Percentiles rank a stretch among this genome's conserved stretches.
phyloP scores from a whole-genome alignment of 495 filamentous ascomycete genomes.

The Daldinia caldariorum region DNA sequence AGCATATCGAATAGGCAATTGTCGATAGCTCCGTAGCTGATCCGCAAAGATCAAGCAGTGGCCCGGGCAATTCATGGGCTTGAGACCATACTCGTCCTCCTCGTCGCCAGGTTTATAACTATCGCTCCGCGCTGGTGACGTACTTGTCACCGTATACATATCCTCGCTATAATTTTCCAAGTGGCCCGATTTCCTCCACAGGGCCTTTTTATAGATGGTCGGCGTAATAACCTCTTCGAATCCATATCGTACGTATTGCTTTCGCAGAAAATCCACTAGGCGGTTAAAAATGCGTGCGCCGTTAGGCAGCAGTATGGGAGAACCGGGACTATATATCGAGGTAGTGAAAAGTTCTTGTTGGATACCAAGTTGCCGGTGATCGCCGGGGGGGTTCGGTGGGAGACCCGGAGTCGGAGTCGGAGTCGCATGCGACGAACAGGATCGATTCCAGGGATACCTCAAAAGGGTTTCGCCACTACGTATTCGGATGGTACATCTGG shows the following conservation, averaged over 20 bases:
- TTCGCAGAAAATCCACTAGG: constrained; percentile 82
- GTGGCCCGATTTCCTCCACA: constrained; percentile 91
- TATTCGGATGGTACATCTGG: constrained; percentile 27
- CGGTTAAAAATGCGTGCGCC: constrained; percentile 90
- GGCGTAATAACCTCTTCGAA: constrained; percentile 93
- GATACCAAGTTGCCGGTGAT: constrained; percentile 78
- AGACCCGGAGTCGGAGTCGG: constrained; percentile 31
- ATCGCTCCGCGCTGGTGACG: constrained; percentile 53
- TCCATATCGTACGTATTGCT: constrained; percentile 86
- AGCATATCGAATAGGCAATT: constrained; percentile 89
- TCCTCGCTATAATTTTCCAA: constrained; percentile 95
- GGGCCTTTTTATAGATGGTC: constrained; percentile 89
- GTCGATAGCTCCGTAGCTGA: constrained; percentile 76
- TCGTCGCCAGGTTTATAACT: constrained; percentile 55
- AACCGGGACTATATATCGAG: constrained; percentile 83
- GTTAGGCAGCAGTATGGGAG: constrained; percentile 86
- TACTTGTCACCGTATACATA: constrained; percentile 88
- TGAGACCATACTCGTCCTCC: constrained; percentile 85
- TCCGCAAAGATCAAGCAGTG: constrained; percentile 88
- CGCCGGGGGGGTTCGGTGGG: constrained; percentile 52
- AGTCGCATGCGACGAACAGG: constrained; percentile 50
- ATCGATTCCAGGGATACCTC: constrained; percentile 29
- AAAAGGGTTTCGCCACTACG: constrained; percentile 14
- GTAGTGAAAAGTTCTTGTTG: constrained; percentile 82
- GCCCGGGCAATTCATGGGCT: constrained; percentile 97